Percentiles rank a stretch among this genome's conserved stretches.
Evolutionary conservation across 2,329 filamentous ascomycete species (phyloP).

Genomic region (Erysiphe pulchra): DNA sequence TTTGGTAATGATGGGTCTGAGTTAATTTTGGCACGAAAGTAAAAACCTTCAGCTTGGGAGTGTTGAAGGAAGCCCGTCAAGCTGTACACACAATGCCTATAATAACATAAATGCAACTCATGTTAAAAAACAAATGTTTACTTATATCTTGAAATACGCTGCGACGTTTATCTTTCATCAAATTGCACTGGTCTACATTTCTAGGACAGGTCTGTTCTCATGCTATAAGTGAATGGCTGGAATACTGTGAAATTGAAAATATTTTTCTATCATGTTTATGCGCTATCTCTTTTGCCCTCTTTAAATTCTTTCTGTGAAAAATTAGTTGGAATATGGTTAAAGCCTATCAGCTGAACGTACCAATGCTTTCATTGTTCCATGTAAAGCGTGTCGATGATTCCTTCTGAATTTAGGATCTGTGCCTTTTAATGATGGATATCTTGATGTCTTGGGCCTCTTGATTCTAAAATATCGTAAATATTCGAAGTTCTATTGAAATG

Average conservation of each 20-base stretch:
- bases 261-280: slow-evolving; percentile 24
- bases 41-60: slow-evolving; percentile 21
- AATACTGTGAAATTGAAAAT: too few relatives aligned
- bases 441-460: slow-evolving; percentile 98
- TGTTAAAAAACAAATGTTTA: too few relatives aligned
- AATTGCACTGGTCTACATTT: too few relatives aligned
- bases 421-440: slow-evolving; percentile 96
- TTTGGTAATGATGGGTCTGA: slow-evolving; percentile 35
- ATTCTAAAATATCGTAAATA: slow-evolving; percentile 34
- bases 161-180: too few relatives aligned
- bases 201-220: slow-evolving; percentile 15
- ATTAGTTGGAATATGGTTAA: slow-evolving; percentile 1
- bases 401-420: slow-evolving; percentile 99
- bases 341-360: slow-evolving; percentile 28
- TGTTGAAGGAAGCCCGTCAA: slow-evolving; percentile 17
- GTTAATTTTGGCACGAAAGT: slow-evolving; percentile 24
- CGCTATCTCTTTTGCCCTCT: slow-evolving; percentile 80
- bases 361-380: slow-evolving; percentile 94
- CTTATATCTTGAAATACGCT: too few relatives aligned
- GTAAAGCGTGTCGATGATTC: slow-evolving; percentile 98
- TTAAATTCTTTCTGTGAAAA: slow-evolving; percentile 69
- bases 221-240: not conserved
- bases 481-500: not conserved
- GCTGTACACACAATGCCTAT: slow-evolving; percentile 22
- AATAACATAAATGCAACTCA: too few relatives aligned